Percentiles rank a stretch among this genome's conserved stretches.
These are phyloP conservation scores for Phialophora tarda DNA, from an alignment of 2,329 filamentous ascomycete genomes.

Conservation along the genomic window DNA sequence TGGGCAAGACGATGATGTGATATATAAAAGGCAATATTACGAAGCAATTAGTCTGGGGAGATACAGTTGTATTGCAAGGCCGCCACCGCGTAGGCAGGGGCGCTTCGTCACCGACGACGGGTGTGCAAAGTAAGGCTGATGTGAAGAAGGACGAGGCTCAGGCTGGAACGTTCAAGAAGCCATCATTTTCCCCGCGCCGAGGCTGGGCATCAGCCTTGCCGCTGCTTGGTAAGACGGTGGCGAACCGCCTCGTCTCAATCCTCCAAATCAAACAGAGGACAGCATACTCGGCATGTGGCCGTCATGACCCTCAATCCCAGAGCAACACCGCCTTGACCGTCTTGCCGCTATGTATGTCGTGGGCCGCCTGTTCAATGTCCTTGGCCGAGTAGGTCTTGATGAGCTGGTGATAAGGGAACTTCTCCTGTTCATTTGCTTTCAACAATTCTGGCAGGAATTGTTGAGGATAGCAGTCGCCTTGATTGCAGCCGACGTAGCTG, in stretches of 20 bases:
- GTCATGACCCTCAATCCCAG: slow-evolving; percentile 37
- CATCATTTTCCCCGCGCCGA: slow-evolving; percentile 29
- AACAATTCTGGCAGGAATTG: slow-evolving; percentile 37
- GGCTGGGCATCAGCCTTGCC: slow-evolving; percentile 29
- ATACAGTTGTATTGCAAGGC: not conserved
- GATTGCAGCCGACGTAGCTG: slow-evolving; percentile 36
- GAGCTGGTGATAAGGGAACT: slow-evolving; percentile 55
- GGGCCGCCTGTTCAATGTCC: slow-evolving; percentile 40
- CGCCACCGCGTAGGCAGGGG: slow-evolving; percentile 29
- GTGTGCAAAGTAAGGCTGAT: slow-evolving; percentile 1
- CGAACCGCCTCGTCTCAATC: not conserved
- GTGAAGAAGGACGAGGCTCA: slow-evolving; percentile 4
- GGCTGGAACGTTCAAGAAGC: slow-evolving; percentile 29
- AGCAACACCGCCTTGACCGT: slow-evolving; percentile 44
- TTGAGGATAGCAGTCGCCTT: slow-evolving; percentile 38
- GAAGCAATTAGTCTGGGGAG: not conserved
- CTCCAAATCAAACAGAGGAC: not conserved
- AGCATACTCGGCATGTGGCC: not conserved
- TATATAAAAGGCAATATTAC: slow-evolving; percentile 3
- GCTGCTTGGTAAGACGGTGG: slow-evolving; percentile 14
- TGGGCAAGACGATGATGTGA: slow-evolving; percentile 10
- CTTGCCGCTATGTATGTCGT: slow-evolving; percentile 41
- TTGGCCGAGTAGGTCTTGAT: slow-evolving; percentile 52
- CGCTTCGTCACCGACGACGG: slow-evolving; percentile 19
- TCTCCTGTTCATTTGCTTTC: slow-evolving; percentile 45